Conservation (phyloP, 345 rosid species). For the Atalantia buxifolia region DNA sequence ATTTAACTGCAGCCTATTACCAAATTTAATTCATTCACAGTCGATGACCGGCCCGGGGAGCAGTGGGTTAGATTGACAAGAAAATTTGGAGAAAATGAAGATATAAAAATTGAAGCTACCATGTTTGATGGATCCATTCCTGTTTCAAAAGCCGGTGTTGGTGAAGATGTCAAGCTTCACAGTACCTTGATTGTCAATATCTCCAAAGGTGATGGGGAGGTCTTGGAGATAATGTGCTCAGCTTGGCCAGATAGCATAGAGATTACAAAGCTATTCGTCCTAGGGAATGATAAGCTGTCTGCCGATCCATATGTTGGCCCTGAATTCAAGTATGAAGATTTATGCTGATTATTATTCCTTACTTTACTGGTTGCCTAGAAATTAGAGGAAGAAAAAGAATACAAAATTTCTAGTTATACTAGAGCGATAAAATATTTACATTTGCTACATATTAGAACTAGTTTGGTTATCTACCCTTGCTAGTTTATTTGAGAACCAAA, state of each 20-base stretch:
- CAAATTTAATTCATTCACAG: slow-evolving; percentile 45
- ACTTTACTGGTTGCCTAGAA: slow-evolving; percentile 4
- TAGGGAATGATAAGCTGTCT: slow-evolving; percentile 22
- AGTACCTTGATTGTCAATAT: slow-evolving; percentile 70
- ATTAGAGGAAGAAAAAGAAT: not conserved
- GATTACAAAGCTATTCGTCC: slow-evolving; percentile 53
- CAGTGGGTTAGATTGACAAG: slow-evolving; percentile 76
- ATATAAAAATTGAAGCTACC: slow-evolving; percentile 77
- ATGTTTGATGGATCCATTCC: slow-evolving; percentile 77
- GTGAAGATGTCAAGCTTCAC: slow-evolving; percentile 52
- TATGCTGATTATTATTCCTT: not conserved
- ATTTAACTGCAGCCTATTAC: slow-evolving; percentile 42
- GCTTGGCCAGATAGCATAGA: slow-evolving; percentile 79
- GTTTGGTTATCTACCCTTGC: not conserved
- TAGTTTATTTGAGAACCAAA: slow-evolving; percentile 2
- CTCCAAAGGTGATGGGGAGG: slow-evolving; percentile 49
- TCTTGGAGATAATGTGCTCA: slow-evolving; percentile 70
- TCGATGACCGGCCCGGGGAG: slow-evolving; percentile 74
- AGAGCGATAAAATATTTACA: not conserved
- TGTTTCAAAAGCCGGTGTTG: slow-evolving; percentile 29
- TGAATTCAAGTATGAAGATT: slow-evolving; percentile 55
- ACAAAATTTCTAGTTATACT: not conserved
- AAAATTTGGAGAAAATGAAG: slow-evolving; percentile 59
- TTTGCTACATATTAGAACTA: not conserved
- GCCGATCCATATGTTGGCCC: slow-evolving; percentile 60